Evolutionary conservation across 345 rosid species (phyloP).

Genomic region (Melastoma malabathricum): DNA sequence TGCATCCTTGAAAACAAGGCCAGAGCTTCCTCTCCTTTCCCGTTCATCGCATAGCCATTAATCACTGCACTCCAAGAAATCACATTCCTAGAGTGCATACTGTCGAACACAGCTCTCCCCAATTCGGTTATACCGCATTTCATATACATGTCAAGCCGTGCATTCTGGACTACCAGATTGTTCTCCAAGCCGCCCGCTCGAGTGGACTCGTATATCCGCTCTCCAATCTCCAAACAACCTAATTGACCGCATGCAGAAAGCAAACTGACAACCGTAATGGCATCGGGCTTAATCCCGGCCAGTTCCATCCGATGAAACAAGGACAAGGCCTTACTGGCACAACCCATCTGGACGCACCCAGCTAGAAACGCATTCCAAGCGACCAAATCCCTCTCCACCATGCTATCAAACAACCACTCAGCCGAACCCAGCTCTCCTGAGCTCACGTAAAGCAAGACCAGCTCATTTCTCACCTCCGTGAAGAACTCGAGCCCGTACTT

Average conservation of each 20-base stretch:
- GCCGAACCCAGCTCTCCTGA: constrained; percentile 22
- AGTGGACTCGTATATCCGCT: constrained; percentile 17
- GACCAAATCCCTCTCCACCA: constrained; percentile 38
- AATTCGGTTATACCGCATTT: constrained; percentile 29
- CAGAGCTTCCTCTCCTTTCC: constrained; percentile 31
- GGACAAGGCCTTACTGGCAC: constrained; percentile 21
- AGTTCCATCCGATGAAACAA: constrained; percentile 21
- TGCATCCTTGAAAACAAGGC: constrained; percentile 22
- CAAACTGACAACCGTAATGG: constrained; percentile 25
- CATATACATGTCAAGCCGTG: constrained; percentile 33
- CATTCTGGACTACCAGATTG: constrained; percentile 31
- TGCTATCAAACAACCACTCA: constrained; percentile 32
- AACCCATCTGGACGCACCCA: constrained; percentile 24
- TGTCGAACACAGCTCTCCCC: constrained; percentile 18
- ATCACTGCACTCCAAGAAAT: constrained; percentile 40
- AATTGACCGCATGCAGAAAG: constrained; percentile 40
- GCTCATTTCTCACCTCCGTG: constrained; percentile 30
- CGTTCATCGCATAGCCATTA: constrained; percentile 35
- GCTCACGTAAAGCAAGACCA: constrained; percentile 31
- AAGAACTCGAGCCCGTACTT: constrained; percentile 27
- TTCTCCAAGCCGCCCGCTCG: constrained; percentile 15
- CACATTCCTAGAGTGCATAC: constrained; percentile 27
- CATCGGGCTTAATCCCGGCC: constrained; percentile 21
- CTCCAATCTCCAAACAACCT: constrained; percentile 31
- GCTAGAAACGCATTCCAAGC: constrained; percentile 46